Percentiles rank a stretch among this genome's conserved stretches.
Conservation (phyloP, 176 grass and related monocot species). For the Urochloa ruziziensis region DNA sequence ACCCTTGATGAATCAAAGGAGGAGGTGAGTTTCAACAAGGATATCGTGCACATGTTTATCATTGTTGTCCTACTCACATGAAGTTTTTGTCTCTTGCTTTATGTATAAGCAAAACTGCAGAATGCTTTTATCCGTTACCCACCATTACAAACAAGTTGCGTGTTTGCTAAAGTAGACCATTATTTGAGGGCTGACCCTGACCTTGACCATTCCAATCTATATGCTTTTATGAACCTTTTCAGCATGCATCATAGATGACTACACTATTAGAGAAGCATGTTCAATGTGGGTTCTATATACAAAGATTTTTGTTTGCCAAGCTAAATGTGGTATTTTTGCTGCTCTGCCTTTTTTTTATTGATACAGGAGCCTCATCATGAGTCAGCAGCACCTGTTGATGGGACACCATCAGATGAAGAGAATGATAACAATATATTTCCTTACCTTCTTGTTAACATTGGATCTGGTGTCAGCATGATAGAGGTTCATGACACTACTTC, state of each 20-base stretch:
- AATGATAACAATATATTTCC: constrained; percentile 91
- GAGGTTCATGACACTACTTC: constrained; percentile 58
- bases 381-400: constrained; percentile 50
- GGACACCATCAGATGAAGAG: constrained; percentile 50
- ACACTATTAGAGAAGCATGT: background rate
- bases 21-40: constrained; percentile 39
- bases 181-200: background rate
- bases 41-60: background rate
- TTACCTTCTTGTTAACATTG: constrained; percentile 98
- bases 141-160: constrained; percentile 8
- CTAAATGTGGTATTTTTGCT: background rate
- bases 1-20: constrained; percentile 34
- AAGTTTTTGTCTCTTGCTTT: background rate
- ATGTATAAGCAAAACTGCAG: background rate
- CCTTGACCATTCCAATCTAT: background rate
- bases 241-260: background rate
- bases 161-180: background rate
- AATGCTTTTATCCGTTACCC: background rate
- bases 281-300: background rate
- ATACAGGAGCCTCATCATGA: constrained; percentile 57
- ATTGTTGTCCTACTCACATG: background rate
- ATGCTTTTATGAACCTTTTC: background rate
- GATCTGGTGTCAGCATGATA: constrained; percentile 99
- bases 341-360: constrained; percentile 20
- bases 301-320: background rate